A percentile compares a stretch with the other conserved stretches of the same genome.
Evolutionary conservation across 2,329 filamentous ascomycete genomes (phyloP).

Genomic region (Colletotrichum tropicicola): DNA sequence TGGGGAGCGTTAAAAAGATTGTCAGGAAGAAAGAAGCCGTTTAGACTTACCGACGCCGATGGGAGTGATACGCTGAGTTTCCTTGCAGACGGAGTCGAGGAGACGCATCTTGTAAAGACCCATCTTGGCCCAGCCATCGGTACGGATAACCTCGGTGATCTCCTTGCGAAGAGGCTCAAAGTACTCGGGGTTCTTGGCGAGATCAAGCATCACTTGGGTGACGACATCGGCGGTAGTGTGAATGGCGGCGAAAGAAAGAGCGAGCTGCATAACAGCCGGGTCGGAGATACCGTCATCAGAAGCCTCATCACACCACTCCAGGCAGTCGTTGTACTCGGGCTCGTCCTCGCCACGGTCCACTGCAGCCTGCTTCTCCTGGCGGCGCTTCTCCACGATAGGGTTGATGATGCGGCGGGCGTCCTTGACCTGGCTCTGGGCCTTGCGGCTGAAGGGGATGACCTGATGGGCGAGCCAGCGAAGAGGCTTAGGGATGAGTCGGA

Average conservation of each 20-base stretch:
- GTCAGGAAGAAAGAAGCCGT: fast-evolving
- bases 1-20: not conserved
- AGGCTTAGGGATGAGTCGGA: conserved; percentile 31
- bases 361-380: conserved; percentile 25
- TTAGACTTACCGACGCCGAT: conserved; percentile 2
- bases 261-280: conserved; percentile 31
- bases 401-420: conserved; percentile 32
- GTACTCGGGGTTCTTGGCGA: conserved; percentile 33
- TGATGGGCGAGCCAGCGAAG: conserved; percentile 29
- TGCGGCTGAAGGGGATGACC: conserved; percentile 29
- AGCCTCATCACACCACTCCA: conserved; percentile 34
- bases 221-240: conserved; percentile 36
- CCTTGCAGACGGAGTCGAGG: conserved; percentile 25
- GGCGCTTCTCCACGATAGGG: conserved; percentile 29
- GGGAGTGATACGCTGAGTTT: conserved; percentile 19
- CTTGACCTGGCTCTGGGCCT: conserved; percentile 17
- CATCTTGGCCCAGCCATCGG: conserved; percentile 29
- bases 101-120: conserved; percentile 27
- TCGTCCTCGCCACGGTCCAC: conserved; percentile 17
- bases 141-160: conserved; percentile 30
- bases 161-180: conserved; percentile 35
- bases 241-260: conserved; percentile 35
- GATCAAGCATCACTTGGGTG: conserved; percentile 32
- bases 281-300: conserved; percentile 22
- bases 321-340: conserved; percentile 31